phyloP scores from a whole-genome alignment of 2,329 filamentous ascomycete genomes.

The Lachnellula arida region DNA sequence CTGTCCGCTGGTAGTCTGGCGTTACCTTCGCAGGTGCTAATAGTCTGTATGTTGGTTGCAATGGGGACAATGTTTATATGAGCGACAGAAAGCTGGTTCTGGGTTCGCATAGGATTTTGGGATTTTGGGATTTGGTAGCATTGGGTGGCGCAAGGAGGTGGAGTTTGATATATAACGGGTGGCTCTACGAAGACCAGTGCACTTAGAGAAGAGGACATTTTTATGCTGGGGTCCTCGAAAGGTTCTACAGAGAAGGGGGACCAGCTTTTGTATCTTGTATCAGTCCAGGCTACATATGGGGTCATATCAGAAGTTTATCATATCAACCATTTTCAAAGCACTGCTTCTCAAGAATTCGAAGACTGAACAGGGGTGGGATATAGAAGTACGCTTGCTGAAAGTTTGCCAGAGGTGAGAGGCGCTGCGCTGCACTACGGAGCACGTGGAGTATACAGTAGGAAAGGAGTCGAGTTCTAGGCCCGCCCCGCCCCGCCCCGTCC shows the following conservation, averaged over 20 bases:
- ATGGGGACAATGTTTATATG: slow-evolving; percentile 21
- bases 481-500: too few relatives aligned
- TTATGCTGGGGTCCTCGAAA: not conserved
- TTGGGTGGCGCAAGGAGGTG: slow-evolving; percentile 21
- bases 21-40: slow-evolving; percentile 33
- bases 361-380: too few relatives aligned
- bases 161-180: slow-evolving; percentile 7
- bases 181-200: not conserved
- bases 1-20: slow-evolving; percentile 50
- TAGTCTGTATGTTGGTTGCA: slow-evolving; percentile 9
- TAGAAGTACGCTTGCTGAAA: too few relatives aligned
- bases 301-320: not conserved
- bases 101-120: not conserved
- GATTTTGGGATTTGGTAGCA: slow-evolving; percentile 13
- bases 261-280: slow-evolving; percentile 8
- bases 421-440: too few relatives aligned
- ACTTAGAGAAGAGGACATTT: not conserved
- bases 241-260: not conserved
- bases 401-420: too few relatives aligned
- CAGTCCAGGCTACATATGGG: slow-evolving; percentile 5
- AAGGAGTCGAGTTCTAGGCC: too few relatives aligned
- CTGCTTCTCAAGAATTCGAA: too few relatives aligned
- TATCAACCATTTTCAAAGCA: not conserved
- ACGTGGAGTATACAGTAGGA: too few relatives aligned
- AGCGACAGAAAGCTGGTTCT: slow-evolving; percentile 2